Percentiles rank a stretch among this genome's conserved stretches.
Conservation (phyloP, 2,329 filamentous ascomycete species). For the Tolypocladium pustulatum region DNA sequence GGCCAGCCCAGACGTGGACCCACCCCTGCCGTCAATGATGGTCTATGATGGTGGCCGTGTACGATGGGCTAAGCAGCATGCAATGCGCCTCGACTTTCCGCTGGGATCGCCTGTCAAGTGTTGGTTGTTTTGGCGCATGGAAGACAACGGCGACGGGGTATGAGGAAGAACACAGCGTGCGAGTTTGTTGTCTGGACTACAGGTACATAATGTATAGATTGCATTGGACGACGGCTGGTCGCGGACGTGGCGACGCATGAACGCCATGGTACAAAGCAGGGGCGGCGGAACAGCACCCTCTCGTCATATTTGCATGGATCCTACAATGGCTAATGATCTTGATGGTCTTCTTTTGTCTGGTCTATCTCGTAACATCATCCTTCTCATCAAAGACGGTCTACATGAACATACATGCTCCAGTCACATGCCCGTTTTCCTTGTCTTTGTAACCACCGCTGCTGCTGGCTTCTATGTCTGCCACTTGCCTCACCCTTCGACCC, state of each 20-base stretch:
- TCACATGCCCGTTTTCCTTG: neutral
- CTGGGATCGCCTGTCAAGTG: no score
- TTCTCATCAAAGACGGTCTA: neutral
- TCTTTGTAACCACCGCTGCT: neutral
- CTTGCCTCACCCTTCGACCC: neutral
- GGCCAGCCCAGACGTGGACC: neutral
- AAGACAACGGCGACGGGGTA: neutral
- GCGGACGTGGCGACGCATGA: neutral
- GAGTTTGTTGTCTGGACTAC: neutral
- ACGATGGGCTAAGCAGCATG: neutral
- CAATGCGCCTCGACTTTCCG: neutral
- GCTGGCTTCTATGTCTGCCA: neutral
- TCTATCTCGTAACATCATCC: constrained; percentile 16
- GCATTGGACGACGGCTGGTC: neutral
- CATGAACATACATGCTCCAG: neutral
- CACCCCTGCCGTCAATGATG: neutral
- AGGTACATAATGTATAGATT: neutral
- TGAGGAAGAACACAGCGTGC: neutral
- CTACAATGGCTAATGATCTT: neutral
- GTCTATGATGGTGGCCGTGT: neutral
- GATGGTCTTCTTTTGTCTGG: constrained; percentile 9
- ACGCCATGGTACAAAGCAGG: neutral
- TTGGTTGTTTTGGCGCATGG: neutral
- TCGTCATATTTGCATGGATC: neutral
- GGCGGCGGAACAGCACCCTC: neutral